Conservation (phyloP, 176 grass and related monocot genomes). For the Typha latifolia region DNA sequence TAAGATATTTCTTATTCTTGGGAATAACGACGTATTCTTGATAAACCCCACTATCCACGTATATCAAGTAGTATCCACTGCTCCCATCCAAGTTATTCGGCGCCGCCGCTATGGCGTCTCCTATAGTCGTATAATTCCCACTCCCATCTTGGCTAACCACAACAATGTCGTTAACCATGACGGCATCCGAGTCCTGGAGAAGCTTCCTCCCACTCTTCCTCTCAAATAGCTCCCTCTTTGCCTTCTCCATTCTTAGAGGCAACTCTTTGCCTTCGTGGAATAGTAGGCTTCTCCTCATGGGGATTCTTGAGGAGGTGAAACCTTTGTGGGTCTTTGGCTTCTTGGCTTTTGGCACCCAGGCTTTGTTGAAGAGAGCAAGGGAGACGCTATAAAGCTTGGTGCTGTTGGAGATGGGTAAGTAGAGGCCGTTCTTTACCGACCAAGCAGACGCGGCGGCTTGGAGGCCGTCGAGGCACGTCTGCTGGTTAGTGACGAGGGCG, state of each 20-base stretch:
- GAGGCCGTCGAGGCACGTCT: conserved; percentile 72
- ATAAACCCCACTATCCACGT: conserved; percentile 65
- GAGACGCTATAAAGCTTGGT: conserved; percentile 77
- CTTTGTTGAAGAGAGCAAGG: conserved; percentile 71
- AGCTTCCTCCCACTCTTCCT: conserved; percentile 13
- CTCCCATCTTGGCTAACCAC: conserved; percentile 50
- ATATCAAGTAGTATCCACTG: conserved; percentile 63
- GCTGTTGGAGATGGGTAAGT: conserved; percentile 35
- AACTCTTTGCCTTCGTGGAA: conserved; percentile 33
- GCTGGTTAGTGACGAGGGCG: conserved; percentile 80
- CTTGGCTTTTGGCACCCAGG: conserved; percentile 49
- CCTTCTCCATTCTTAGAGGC: conserved; percentile 28
- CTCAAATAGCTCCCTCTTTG: conserved; percentile 20
- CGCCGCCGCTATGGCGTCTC: conserved; percentile 50
- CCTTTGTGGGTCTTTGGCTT: conserved; percentile 20
- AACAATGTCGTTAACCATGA: conserved; percentile 33
- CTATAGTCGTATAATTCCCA: conserved; percentile 49
- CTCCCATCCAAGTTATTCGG: conserved; percentile 50
- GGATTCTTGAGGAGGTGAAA: conserved; percentile 15
- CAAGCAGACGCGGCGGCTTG: conserved; percentile 49
- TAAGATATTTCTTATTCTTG: conserved; percentile 58
- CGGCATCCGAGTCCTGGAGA: conserved; percentile 20
- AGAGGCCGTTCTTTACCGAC: conserved; percentile 57
- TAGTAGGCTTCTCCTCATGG: conserved; percentile 16
- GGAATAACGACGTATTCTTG: conserved; percentile 71